Evolutionary conservation across 768 basidiomycete species (phyloP).

Genomic region (Tylopilus rubrobrunneus): DNA sequence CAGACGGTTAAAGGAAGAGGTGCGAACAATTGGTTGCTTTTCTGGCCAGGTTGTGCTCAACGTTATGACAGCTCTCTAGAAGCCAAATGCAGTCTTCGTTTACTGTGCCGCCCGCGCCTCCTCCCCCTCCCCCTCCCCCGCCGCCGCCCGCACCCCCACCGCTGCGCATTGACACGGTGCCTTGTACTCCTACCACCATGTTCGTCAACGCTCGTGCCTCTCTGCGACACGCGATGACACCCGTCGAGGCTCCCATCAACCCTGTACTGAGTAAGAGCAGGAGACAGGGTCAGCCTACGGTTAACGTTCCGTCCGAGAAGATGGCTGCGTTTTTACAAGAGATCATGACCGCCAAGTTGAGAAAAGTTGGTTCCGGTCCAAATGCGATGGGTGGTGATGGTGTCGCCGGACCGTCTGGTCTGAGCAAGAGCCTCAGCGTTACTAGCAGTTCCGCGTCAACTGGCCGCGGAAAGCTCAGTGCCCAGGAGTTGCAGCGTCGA

Average conservation of each 20-base stretch:
- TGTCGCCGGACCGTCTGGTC: slow-evolving; percentile 24
- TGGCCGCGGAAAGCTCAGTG: slow-evolving; percentile 7
- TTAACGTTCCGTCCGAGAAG: slow-evolving; percentile 75
- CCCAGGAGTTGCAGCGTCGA: slow-evolving; percentile 22
- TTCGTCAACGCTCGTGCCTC: slow-evolving; percentile 64
- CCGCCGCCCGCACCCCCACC: slow-evolving; percentile 31
- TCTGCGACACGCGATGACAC: slow-evolving; percentile 49
- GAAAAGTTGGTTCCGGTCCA: slow-evolving; percentile 44
- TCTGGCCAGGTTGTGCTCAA: neutral
- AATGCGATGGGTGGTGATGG: slow-evolving; percentile 19
- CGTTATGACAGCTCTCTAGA: slow-evolving; percentile 41
- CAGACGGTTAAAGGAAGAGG: slow-evolving; percentile 53
- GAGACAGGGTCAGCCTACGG: slow-evolving; percentile 58
- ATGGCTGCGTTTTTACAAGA: slow-evolving; percentile 81
- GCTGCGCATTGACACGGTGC: slow-evolving; percentile 28
- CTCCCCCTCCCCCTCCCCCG: slow-evolving; percentile 34
- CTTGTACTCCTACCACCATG: slow-evolving; percentile 33
- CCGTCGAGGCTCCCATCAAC: slow-evolving; percentile 65
- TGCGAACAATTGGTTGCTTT: slow-evolving; percentile 14
- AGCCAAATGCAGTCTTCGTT: slow-evolving; percentile 26
- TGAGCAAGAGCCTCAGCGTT: slow-evolving; percentile 29
- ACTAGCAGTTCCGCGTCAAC: slow-evolving; percentile 2
- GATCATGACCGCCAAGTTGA: slow-evolving; percentile 70
- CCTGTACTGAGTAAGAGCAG: slow-evolving; percentile 31
- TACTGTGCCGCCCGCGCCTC: slow-evolving; percentile 38